Evolutionary conservation across 2,329 filamentous ascomycete species (phyloP).

Genomic region (Sclerotinia trifoliorum): DNA sequence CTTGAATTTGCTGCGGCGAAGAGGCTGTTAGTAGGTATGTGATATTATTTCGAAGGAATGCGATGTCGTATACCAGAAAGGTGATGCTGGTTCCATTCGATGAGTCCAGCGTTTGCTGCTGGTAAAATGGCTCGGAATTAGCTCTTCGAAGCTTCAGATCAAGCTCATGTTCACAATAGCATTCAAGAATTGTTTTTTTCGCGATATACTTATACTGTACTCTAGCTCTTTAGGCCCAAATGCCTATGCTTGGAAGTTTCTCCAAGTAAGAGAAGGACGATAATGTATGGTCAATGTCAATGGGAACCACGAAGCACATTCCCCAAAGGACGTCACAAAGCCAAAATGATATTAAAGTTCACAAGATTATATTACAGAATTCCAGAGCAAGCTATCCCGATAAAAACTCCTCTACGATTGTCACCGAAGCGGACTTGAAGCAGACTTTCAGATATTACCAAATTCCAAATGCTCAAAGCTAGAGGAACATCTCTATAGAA

Average conservation of each 20-base stretch:
- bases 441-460: too few species aligned
- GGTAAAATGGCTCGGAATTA: too few species aligned
- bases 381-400: too few species aligned
- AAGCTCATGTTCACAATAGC: too few species aligned
- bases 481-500: too few species aligned
- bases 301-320: neutral
- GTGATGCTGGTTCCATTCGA: neutral
- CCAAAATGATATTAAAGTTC: neutral
- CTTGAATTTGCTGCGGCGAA: neutral
- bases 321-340: neutral
- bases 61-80: neutral
- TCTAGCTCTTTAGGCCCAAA: neutral
- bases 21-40: neutral
- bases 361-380: too few species aligned
- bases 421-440: neutral
- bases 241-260: neutral
- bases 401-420: neutral
- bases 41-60: neutral
- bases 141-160: too few species aligned
- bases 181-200: too few species aligned
- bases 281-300: too few species aligned
- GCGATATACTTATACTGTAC: too few species aligned
- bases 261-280: neutral
- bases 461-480: too few species aligned
- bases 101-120: neutral